These are phyloP conservation scores for Nicotiana knightiana DNA, from an alignment of 257 asterid species.

Conservation along the genomic window DNA sequence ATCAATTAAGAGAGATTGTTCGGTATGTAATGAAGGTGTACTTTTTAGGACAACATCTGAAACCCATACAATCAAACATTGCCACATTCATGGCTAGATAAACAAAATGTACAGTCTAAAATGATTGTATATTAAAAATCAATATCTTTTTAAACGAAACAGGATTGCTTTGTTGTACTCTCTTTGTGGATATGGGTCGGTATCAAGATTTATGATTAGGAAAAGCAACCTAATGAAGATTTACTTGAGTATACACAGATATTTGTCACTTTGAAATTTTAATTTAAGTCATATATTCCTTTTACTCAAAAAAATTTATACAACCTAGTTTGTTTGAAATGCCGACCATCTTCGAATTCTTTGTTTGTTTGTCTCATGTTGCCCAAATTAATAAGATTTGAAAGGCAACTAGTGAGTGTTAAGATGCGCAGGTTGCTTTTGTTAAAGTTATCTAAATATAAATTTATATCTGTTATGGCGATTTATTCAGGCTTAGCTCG, in stretches of 20 bases:
- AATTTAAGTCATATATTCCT: neutral
- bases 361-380: neutral
- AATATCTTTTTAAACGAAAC: neutral
- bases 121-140: neutral
- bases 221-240: neutral
- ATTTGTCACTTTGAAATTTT: neutral
- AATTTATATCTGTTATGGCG: neutral
- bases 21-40: neutral
- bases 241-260: neutral
- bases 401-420: neutral
- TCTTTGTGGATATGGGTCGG: neutral
- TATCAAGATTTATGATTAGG: conserved; percentile 10
- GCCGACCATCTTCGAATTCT: conserved; percentile 1
- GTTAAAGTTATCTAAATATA: neutral
- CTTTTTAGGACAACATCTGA: neutral
- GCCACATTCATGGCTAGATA: neutral
- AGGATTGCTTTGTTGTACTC: neutral
- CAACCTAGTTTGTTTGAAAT: neutral
- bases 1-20: too few species aligned
- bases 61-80: neutral
- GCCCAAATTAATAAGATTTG: neutral
- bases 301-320: neutral
- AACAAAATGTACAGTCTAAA: neutral
- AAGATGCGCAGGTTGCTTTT: neutral
- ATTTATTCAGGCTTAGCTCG: neutral